Percentiles rank a stretch among this genome's conserved stretches.
Conservation (phyloP, 371 early-diverging fungal species). For the Funneliformis caledonium region DNA sequence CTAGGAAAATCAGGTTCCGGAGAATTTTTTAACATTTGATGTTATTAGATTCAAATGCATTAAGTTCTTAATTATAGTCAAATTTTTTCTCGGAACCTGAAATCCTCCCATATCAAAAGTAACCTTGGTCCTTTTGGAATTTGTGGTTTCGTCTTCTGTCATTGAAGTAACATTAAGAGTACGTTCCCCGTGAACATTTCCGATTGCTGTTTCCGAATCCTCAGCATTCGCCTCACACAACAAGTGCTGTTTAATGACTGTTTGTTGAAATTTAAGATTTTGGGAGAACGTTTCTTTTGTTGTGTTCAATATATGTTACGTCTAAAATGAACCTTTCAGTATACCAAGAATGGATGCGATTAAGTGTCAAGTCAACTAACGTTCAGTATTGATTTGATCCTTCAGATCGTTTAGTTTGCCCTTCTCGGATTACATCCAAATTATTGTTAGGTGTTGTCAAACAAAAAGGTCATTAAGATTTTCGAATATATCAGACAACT, state of each 20-base stretch:
- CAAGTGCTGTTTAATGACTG: constrained; percentile 13
- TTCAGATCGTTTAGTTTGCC: constrained; percentile 6
- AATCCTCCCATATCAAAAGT: not conserved
- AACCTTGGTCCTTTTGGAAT: too few relatives aligned
- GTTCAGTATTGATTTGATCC: constrained; percentile 9
- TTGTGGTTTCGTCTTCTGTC: too few relatives aligned
- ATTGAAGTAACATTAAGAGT: too few relatives aligned
- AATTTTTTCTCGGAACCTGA: too few relatives aligned
- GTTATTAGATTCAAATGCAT: too few relatives aligned
- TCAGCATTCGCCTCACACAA: not conserved
- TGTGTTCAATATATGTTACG: constrained; percentile 4
- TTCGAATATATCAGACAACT: constrained; percentile 13
- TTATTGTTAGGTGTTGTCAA: constrained; percentile 2
- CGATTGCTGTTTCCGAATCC: too few relatives aligned
- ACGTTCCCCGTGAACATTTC: too few relatives aligned
- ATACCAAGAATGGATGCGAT: not conserved
- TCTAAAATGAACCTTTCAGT: constrained; percentile 11
- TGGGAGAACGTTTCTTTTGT: not conserved
- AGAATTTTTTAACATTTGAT: too few relatives aligned
- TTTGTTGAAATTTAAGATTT: constrained; percentile 5
- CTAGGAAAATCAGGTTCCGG: too few relatives aligned
- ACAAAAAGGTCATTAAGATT: constrained; percentile 1
- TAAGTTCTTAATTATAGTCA: too few relatives aligned
- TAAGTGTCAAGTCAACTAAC: constrained; percentile 3
- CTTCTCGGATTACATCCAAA: not conserved